A percentile compares a stretch with the other conserved stretches of the same genome.
phyloP scores from a whole-genome alignment of 2,329 filamentous ascomycete species.

The Colletotrichum cereale region DNA sequence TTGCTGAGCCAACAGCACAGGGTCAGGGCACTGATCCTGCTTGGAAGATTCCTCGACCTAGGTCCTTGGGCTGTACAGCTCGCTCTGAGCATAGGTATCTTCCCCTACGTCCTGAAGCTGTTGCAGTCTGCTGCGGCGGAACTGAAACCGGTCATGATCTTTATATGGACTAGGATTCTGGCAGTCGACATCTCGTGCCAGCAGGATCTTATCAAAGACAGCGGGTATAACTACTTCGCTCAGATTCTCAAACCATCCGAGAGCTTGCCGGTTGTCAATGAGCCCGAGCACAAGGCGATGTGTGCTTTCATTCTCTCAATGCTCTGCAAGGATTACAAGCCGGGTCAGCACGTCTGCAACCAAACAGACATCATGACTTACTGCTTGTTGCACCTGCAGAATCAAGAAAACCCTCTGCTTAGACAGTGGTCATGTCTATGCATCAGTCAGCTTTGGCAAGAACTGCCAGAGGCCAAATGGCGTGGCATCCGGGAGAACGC shows the following conservation, averaged over 20 bases:
- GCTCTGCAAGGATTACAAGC: conserved; percentile 94
- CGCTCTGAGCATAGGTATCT: conserved; percentile 96
- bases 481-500: conserved; percentile 91
- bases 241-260: conserved; percentile 89
- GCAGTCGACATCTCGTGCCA: conserved; percentile 96
- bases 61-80: conserved; percentile 99
- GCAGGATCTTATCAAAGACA: conserved; percentile 93
- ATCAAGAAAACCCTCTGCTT: conserved; percentile 88
- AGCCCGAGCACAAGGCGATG: conserved; percentile 95
- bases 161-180: conserved; percentile 97
- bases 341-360: conserved; percentile 92
- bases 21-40: conserved; percentile 87
- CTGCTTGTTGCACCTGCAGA: conserved; percentile 85
- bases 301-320: conserved; percentile 98
- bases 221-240: conserved; percentile 96
- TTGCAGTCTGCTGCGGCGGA: conserved; percentile 95
- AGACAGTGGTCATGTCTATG: conserved; percentile 97
- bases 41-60: conserved; percentile 93
- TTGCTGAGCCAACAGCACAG: conserved; percentile 95
- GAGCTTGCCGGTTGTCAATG: conserved; percentile 86
- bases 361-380: conserved; percentile 91
- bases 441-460: conserved; percentile 93
- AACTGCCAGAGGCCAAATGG: conserved; percentile 95
- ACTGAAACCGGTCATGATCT: conserved; percentile 98
- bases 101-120: conserved; percentile 97